Conservation (phyloP, 441 rosid species). For the Rhodomyrtus psidioides region DNA sequence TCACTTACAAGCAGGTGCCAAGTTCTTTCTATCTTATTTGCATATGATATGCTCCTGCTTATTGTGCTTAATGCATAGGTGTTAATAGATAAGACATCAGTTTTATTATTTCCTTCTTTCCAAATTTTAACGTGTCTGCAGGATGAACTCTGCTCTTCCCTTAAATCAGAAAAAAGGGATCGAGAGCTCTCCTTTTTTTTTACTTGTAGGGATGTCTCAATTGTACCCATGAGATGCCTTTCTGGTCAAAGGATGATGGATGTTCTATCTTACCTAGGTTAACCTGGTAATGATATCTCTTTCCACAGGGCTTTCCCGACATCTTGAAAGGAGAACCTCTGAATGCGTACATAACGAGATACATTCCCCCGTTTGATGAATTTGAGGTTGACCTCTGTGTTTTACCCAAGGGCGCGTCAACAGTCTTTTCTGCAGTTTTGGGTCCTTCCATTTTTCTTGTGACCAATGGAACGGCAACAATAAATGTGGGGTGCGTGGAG, state of each 20-base stretch:
- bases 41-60: background rate
- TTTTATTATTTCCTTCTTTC: background rate
- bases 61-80: background rate
- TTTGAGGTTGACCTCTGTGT: conserved; percentile 56
- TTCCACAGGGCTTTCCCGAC: conserved; percentile 52
- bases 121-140: background rate
- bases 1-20: conserved; percentile 62
- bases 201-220: background rate
- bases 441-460: conserved; percentile 60
- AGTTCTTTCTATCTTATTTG: background rate
- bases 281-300: background rate
- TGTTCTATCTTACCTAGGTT: background rate
- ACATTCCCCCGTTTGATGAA: conserved; percentile 63
- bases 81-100: background rate
- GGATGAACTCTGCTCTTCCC: background rate
- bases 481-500: conserved; percentile 14
- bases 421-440: conserved; percentile 36
- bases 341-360: conserved; percentile 43
- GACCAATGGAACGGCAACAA: conserved; percentile 36
- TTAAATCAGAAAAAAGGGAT: background rate
- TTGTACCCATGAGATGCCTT: background rate
- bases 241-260: background rate
- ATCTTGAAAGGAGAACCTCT: conserved; percentile 48
- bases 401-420: conserved; percentile 36
- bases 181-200: too few relatives aligned